Evolutionary conservation across 1,284 basidiomycete genomes (phyloP).

Genomic region (Heterobasidion irregulare): DNA sequence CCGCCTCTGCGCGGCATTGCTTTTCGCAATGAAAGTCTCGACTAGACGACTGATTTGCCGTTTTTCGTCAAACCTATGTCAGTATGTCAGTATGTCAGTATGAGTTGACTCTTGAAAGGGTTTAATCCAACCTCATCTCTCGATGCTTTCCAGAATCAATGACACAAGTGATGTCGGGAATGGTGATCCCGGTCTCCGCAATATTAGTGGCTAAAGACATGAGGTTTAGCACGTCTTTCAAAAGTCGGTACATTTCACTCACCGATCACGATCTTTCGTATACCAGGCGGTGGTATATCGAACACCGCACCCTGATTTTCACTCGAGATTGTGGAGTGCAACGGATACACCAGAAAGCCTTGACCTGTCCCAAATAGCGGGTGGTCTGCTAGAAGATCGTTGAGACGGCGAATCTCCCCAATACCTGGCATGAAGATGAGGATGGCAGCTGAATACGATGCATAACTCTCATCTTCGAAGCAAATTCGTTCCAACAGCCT

Average conservation of each 20-base stretch:
- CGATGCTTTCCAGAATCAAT: constrained; percentile 95
- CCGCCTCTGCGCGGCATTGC: constrained; percentile 89
- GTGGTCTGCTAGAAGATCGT: constrained; percentile 79
- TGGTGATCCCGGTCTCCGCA: constrained; percentile 86
- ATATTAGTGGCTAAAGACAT: constrained; percentile 58
- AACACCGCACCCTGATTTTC: constrained; percentile 91
- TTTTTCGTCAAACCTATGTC: constrained; percentile 88
- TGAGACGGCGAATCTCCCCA: constrained; percentile 85
- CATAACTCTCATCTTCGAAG: constrained; percentile 50
- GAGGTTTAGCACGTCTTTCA: background rate
- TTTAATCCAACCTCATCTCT: constrained; percentile 65
- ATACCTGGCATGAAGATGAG: constrained; percentile 94
- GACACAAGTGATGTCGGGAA: constrained; percentile 97
- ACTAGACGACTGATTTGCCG: constrained; percentile 90
- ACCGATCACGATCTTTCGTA: constrained; percentile 92
- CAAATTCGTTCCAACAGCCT: constrained; percentile 86
- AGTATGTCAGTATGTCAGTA: constrained; percentile 8
- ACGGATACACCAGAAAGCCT: constrained; percentile 74
- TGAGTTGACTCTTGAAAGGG: background rate
- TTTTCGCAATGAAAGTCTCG: constrained; percentile 89
- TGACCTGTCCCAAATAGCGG: constrained; percentile 58
- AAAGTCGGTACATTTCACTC: constrained; percentile 12
- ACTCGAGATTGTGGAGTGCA: constrained; percentile 91
- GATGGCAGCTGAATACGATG: constrained; percentile 71
- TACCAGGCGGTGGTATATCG: constrained; percentile 71